Percentiles rank a stretch among this genome's conserved stretches.
phyloP scores from a whole-genome alignment of 208 protist genomes.

The Crithidia fasciculata region DNA sequence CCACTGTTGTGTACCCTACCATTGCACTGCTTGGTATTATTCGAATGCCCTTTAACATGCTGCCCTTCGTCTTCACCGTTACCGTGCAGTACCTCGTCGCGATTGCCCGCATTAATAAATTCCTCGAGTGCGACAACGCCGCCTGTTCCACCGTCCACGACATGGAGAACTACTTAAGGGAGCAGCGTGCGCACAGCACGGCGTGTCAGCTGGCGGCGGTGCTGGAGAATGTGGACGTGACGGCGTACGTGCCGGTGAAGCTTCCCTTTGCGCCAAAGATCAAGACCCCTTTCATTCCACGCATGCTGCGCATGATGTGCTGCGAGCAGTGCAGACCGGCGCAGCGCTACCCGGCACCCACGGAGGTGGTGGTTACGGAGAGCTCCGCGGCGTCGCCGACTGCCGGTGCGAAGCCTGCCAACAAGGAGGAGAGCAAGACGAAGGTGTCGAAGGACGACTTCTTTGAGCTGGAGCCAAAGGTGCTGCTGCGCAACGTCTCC shows the following conservation, averaged over 20 bases:
- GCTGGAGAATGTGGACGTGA: slow-evolving; percentile 35
- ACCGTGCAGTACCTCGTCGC: slow-evolving; percentile 82
- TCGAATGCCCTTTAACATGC: slow-evolving; percentile 86
- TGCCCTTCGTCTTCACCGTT: slow-evolving; percentile 73
- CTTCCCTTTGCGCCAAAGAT: slow-evolving; percentile 46
- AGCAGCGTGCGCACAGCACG: slow-evolving; percentile 15
- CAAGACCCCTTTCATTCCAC: slow-evolving; percentile 16
- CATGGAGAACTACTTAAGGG: slow-evolving; percentile 18
- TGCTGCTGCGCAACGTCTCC: slow-evolving; percentile 43
- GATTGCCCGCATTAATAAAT: slow-evolving; percentile 59
- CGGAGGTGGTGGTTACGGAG: too few relatives aligned
- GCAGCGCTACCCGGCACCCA: neutral
- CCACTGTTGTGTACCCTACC: slow-evolving; percentile 87
- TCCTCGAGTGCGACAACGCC: slow-evolving; percentile 57
- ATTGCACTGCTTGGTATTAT: slow-evolving; percentile 91
- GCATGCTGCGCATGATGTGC: slow-evolving; percentile 35
- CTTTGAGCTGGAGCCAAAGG: slow-evolving; percentile 44
- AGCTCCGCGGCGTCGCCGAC: too few relatives aligned
- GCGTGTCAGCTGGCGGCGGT: slow-evolving; percentile 32
- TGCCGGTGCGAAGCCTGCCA: neutral
- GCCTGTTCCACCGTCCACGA: slow-evolving; percentile 18
- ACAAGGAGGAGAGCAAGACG: neutral
- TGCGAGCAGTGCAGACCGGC: slow-evolving; percentile 25
- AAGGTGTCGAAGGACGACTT: slow-evolving; percentile 12
- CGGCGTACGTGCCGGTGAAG: slow-evolving; percentile 44